These are phyloP conservation scores for Fremontodendron californicum DNA, from an alignment of 345 rosid genomes.

Conservation along the genomic window DNA sequence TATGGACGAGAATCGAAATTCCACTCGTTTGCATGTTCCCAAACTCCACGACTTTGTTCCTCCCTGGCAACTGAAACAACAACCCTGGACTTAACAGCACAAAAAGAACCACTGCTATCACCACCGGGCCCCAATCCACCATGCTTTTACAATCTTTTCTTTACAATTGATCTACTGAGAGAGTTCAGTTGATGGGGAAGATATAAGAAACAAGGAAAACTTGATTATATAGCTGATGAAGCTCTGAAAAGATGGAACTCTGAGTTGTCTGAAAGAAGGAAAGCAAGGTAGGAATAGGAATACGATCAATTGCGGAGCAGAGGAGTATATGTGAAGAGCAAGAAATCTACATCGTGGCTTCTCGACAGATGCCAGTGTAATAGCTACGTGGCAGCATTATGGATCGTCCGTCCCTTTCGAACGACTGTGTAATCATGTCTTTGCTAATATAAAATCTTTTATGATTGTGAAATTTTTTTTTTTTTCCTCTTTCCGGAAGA, in stretches of 20 bases:
- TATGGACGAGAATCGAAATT: conserved; percentile 62
- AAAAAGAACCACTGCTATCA: conserved; percentile 75
- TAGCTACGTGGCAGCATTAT: conserved; percentile 20
- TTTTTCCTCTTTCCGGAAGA: neutral
- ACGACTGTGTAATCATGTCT: neutral
- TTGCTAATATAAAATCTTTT: neutral
- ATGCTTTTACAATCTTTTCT: conserved; percentile 17
- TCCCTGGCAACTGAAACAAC: conserved; percentile 80
- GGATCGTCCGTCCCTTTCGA: neutral
- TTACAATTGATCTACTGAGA: neutral
- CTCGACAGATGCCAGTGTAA: conserved; percentile 6
- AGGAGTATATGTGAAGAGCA: neutral
- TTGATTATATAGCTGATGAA: neutral
- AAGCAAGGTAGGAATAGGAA: conserved; percentile 13
- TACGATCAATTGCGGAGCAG: neutral
- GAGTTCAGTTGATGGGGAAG: neutral
- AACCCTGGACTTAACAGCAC: conserved; percentile 77
- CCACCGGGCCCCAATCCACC: conserved; percentile 99
- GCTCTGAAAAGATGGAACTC: no score
- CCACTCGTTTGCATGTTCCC: conserved; percentile 79
- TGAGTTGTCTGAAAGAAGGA: no score
- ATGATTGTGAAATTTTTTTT: no score
- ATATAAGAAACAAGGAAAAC: neutral
- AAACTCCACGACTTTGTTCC: conserved; percentile 50
- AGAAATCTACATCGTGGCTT: neutral